Evolutionary conservation across 345 rosid species (phyloP).

Genomic region (Turnera subulata): DNA sequence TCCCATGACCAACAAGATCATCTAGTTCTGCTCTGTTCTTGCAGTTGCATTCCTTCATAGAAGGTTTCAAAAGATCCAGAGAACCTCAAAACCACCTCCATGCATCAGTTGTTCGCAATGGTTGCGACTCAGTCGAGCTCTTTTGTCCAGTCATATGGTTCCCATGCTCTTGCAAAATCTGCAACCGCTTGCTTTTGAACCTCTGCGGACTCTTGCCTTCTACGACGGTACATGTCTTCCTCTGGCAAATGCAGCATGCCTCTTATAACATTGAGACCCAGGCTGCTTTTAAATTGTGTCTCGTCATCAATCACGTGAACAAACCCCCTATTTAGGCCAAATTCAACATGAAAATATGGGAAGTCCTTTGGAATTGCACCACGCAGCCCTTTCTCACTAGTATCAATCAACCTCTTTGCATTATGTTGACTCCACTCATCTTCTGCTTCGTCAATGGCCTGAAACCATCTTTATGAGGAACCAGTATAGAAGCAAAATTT

Average conservation of each 20-base stretch:
- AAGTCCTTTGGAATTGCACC: slow-evolving; percentile 36
- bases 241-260: slow-evolving; percentile 65
- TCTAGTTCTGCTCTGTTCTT: no score
- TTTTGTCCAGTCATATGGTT: slow-evolving; percentile 88
- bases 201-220: slow-evolving; percentile 62
- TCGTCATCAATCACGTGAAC: slow-evolving; percentile 97
- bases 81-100: no score
- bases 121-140: slow-evolving; percentile 46
- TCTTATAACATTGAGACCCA: slow-evolving; percentile 84
- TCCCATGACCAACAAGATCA: no score
- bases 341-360: slow-evolving; percentile 70
- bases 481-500: background rate
- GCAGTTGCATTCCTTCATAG: no score
- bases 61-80: no score
- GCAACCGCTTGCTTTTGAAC: slow-evolving; percentile 62
- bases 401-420: slow-evolving; percentile 87
- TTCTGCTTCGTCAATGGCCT: slow-evolving; percentile 96
- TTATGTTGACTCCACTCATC: slow-evolving; percentile 99
- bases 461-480: slow-evolving; percentile 3
- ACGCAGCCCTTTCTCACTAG: slow-evolving; percentile 77
- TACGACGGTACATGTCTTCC: slow-evolving; percentile 83
- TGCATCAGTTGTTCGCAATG: no score
- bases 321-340: slow-evolving; percentile 72
- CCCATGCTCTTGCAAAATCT: slow-evolving; percentile 59
- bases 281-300: slow-evolving; percentile 66